Evolutionary conservation across 345 rosid genomes (phyloP), one percentile per base, ranked within the genome.

Genomic region (Rhodamnia rubescens): DNA sequence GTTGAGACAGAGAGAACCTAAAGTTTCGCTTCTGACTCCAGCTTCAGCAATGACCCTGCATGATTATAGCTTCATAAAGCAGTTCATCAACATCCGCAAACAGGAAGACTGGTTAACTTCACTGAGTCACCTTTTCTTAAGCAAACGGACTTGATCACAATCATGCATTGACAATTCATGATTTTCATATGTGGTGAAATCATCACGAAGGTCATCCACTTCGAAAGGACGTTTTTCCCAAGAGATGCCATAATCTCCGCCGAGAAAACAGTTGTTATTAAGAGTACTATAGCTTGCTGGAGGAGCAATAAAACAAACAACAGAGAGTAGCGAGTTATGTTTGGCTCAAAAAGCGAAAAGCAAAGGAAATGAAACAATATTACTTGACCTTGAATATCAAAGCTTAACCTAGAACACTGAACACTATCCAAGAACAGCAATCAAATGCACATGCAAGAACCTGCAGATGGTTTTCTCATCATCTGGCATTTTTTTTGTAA

Each of bases 111-210:
- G 80, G 80, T 32, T 36, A 36, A 69, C 80, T 69, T 86, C 86
- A 32, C 55, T 7, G 44, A 81, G 85, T 53, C 61, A 95, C 99
- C 95, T 91, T 87, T 91, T 94, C 88, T 90, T 89, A 85, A 40
- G 89, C 80, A 56, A 58, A 58, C 84, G 81, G 54, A 90, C 88
- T 86, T 87, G 27, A 83, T 83, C 89, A 86, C 89, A 90, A 87
- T 89, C 85, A 91, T 86, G 87, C 87, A 83, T 90, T 82, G 88
- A 85, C 82, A 88, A 54, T 85, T 90, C 88, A 74, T 81, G 51
- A 7, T 88, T 83, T 75, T 88, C 92, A 89, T 83, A 84, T 47
- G 87, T 88, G 86, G 85, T 29, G 69, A 88, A 89, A 52, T 90
- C 86, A 85, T 85, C 87, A 83, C 90, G 88, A 52, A 49, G 61